These are phyloP conservation scores for Saccharomyces uvarum DNA, from an alignment of 1,139 yeast genomes.

Conservation along the genomic window DNA sequence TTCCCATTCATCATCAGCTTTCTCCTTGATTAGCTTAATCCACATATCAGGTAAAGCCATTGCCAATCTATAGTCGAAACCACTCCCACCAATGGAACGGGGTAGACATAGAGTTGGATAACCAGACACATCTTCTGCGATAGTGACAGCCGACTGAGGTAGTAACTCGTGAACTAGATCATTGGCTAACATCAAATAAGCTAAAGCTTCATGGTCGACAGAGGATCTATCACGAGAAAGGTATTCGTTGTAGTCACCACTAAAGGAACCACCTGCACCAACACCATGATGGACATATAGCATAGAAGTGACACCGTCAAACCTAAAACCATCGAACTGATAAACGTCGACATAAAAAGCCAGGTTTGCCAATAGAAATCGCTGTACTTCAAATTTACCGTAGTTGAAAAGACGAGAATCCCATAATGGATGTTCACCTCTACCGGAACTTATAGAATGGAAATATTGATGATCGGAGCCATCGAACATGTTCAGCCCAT, in stretches of 20 bases:
- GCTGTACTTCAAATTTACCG: slow-evolving; percentile 79
- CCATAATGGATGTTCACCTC: slow-evolving; percentile 89
- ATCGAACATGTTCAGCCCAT: slow-evolving; percentile 87
- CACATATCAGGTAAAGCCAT: slow-evolving; percentile 99
- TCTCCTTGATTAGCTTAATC: slow-evolving; percentile 86
- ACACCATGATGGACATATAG: slow-evolving; percentile 87
- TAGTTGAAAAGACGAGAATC: slow-evolving; percentile 90
- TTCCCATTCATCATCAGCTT: slow-evolving; percentile 86
- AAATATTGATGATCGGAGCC: slow-evolving; percentile 94
- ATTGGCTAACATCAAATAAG: slow-evolving; percentile 84
- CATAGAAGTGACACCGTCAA: slow-evolving; percentile 96
- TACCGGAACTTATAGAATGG: slow-evolving; percentile 45
- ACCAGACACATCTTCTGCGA: slow-evolving; percentile 96
- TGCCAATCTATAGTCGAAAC: slow-evolving; percentile 85
- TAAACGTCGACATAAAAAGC: slow-evolving; percentile 78
- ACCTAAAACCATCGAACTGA: slow-evolving; percentile 89
- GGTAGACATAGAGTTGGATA: slow-evolving; percentile 91
- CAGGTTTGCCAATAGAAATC: slow-evolving; percentile 82
- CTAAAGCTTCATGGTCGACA: slow-evolving; percentile 82
- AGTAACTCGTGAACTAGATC: slow-evolving; percentile 54
- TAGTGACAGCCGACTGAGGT: slow-evolving; percentile 54
- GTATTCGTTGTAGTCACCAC: slow-evolving; percentile 91
- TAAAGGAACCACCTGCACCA: slow-evolving; percentile 71
- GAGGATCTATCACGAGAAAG: slow-evolving; percentile 57
- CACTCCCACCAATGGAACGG: slow-evolving; percentile 71